Evolutionary conservation across 2,329 filamentous ascomycete genomes (phyloP), one percentile per base, ranked within the genome.

Genomic region (Arachnopeziza araneosa): DNA sequence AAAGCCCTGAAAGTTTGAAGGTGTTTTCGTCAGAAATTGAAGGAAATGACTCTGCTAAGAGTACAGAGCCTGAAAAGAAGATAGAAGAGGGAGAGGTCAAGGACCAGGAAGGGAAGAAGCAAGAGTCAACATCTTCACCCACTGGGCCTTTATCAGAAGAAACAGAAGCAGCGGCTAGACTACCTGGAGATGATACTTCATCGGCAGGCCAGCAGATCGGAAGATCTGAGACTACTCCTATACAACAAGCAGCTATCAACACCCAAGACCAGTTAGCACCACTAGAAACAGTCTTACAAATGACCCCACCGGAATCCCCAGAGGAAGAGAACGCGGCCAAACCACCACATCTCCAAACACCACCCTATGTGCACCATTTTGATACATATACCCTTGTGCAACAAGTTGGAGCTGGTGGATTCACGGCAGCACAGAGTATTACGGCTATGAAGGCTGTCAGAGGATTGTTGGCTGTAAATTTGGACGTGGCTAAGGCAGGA

Each of bases 371-470:
- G 36, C 95, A 99, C 76, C 92, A 98, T 76, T 99, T 99, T 75
- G 93, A 99, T 76, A 96, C 88, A 24, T 99, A 95, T 75, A 87
- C 86, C 17, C 83, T 98, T 5, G 95, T 98, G 19, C 88, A 89
- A 70, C 85, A 91, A 68, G 84, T 99, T 19, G 82, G 86, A 21
- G 77, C 76, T 0, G 86, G 86, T 14, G 89, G 88, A 0, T 97
- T 92, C 75, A 85, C 83, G 1, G 79, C 83, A 52, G 81, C 80
- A 0, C 93, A 97, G 74, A 86, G 91, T 24, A 85, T 92, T 55
- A 91, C 87, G 6, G 80, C 91, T 56, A 99, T 99, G 95, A 98
- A 98, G 78, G 91, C 89, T 6, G 86, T 98, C 59, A 86, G 93
- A 23, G 81, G 81, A 2, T 80, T 96, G 55, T 77, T 99, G 17